Conservation (phyloP, 2,329 filamentous ascomycete species). For the Ophiostoma australiae region DNA sequence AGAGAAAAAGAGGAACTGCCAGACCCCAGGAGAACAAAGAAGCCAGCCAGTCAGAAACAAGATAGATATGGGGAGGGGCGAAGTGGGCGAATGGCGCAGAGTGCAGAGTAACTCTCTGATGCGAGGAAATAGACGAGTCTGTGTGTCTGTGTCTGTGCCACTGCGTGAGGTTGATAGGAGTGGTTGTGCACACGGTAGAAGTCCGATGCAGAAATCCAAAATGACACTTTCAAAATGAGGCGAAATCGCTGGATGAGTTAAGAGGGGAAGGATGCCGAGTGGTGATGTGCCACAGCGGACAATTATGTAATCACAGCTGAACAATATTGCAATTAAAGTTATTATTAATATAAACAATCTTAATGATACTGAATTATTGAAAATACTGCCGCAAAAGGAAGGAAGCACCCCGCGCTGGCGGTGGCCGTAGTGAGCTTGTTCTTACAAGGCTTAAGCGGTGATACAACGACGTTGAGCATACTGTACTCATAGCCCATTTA, state of each 20-base stretch:
- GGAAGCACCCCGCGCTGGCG: conserved; percentile 9
- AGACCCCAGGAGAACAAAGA: background rate
- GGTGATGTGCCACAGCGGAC: background rate
- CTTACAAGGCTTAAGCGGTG: background rate
- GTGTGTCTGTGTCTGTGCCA: background rate
- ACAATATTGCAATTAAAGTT: background rate
- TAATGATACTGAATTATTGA: too few species aligned
- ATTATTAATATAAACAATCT: background rate
- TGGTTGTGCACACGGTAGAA: background rate
- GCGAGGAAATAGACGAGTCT: background rate
- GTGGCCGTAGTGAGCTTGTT: background rate
- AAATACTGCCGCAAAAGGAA: background rate
- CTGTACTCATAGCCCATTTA: background rate
- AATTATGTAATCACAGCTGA: background rate
- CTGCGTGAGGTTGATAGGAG: background rate
- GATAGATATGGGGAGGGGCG: conserved; percentile 6
- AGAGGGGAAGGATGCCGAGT: conserved; percentile 3
- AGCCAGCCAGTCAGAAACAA: conserved; percentile 6
- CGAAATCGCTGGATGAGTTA: background rate
- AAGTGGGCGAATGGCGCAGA: background rate
- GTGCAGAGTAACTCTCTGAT: background rate
- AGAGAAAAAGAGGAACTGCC: background rate
- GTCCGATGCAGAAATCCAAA: background rate
- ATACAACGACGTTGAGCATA: background rate
- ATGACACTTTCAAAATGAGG: background rate